Conservation (phyloP, 345 rosid genomes). For the Citrus hindsii region DNA sequence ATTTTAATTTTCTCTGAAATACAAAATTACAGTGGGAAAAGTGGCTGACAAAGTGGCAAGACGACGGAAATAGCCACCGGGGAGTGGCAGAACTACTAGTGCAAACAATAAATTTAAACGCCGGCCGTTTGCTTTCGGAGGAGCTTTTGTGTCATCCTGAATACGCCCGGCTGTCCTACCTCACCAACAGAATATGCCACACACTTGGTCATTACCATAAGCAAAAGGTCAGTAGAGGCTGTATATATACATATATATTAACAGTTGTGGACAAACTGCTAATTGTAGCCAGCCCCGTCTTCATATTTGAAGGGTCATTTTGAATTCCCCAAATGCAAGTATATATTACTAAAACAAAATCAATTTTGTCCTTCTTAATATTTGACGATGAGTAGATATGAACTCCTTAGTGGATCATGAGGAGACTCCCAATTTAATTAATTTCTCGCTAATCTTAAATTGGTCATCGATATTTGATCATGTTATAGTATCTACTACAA, state of each 20-base stretch:
- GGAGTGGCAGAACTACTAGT: slow-evolving; percentile 64
- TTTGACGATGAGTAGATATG: not conserved
- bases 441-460: slow-evolving; percentile 1
- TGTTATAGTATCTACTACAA: too few relatives aligned
- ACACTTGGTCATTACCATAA: slow-evolving; percentile 30
- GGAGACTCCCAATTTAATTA: not conserved
- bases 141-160: slow-evolving; percentile 38
- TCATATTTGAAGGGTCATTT: too few relatives aligned
- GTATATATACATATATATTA: too few relatives aligned
- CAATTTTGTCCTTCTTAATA: not conserved
- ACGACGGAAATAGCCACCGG: slow-evolving; percentile 42
- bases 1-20: not conserved
- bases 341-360: too few relatives aligned
- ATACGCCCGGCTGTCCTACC: slow-evolving; percentile 37
- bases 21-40: slow-evolving; percentile 63
- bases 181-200: slow-evolving; percentile 38
- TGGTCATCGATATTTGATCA: not conserved
- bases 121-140: slow-evolving; percentile 27
- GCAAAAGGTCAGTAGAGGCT: slow-evolving; percentile 41
- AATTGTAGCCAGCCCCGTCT: too few relatives aligned
- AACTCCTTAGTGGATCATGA: slow-evolving; percentile 15
- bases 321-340: too few relatives aligned
- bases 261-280: not conserved
- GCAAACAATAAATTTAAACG: slow-evolving; percentile 46
- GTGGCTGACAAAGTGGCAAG: slow-evolving; percentile 64